Percentiles rank a stretch among this genome's conserved stretches.
Conservation (phyloP, 2,329 filamentous ascomycete genomes). For the Chrysoporthe austroafricana region DNA sequence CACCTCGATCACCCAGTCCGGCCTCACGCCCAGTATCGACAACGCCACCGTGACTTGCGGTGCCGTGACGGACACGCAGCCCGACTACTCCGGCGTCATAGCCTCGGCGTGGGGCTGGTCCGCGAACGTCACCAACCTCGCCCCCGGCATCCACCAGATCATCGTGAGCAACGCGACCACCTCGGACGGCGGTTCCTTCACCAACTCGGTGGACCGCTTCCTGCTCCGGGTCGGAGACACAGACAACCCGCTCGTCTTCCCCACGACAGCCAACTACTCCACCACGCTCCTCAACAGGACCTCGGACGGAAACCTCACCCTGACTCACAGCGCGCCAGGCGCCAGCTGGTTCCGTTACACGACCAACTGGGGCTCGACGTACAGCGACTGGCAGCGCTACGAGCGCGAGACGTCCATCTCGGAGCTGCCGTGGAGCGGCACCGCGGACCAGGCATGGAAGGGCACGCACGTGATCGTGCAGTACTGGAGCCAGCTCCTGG, state of each 20-base stretch:
- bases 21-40: constrained; percentile 20
- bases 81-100: constrained; percentile 51
- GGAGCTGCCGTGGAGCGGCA: constrained; percentile 58
- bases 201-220: constrained; percentile 59
- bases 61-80: constrained; percentile 30
- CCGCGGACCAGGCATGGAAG: constrained; percentile 57
- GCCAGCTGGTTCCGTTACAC: constrained; percentile 65
- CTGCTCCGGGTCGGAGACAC: constrained; percentile 57
- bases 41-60: constrained; percentile 19
- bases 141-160: constrained; percentile 62
- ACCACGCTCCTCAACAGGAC: constrained; percentile 49
- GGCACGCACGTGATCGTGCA: constrained; percentile 66
- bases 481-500: constrained; percentile 61
- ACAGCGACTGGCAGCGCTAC: constrained; percentile 62
- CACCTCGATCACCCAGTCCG: constrained; percentile 53
- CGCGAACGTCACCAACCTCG: constrained; percentile 41
- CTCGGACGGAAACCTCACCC: constrained; percentile 42
- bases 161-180: constrained; percentile 58
- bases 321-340: constrained; percentile 62
- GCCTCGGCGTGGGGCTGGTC: constrained; percentile 55
- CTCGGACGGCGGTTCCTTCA: constrained; percentile 43
- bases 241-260: constrained; percentile 64
- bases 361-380: constrained; percentile 63
- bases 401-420: constrained; percentile 53
- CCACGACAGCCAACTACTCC: constrained; percentile 55